Evolutionary conservation across 257 asterid species (phyloP).

Genomic region (Solanum sparsipilum): DNA sequence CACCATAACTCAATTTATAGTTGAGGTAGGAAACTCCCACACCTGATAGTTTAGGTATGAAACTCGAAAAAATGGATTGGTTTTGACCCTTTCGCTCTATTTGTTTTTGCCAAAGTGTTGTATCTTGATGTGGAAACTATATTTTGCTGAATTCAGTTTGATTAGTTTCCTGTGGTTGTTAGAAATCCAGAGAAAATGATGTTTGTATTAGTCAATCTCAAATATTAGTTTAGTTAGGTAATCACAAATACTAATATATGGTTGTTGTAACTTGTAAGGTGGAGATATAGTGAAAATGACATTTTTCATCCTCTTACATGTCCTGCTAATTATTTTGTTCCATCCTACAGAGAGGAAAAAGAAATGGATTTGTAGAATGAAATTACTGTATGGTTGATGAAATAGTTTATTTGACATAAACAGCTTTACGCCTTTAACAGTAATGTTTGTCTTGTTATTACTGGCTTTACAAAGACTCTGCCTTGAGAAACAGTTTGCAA

Average conservation of each 20-base stretch:
- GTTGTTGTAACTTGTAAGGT: not conserved
- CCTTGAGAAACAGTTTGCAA: not conserved
- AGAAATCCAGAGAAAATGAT: not conserved
- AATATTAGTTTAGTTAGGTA: not conserved
- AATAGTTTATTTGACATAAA: not conserved
- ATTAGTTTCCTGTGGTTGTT: not conserved
- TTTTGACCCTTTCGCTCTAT: not conserved
- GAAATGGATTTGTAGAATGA: not conserved
- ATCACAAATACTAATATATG: not conserved
- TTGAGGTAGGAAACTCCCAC: not conserved
- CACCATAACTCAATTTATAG: not conserved
- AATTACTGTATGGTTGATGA: not conserved
- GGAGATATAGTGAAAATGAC: not conserved
- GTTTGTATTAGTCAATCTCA: not conserved
- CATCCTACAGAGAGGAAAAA: not conserved
- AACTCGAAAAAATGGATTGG: not conserved
- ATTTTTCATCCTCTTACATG: not conserved
- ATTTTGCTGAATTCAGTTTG: not conserved
- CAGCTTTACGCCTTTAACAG: not conserved
- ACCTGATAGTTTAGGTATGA: not conserved
- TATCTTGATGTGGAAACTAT: not conserved
- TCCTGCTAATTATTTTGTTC: not conserved
- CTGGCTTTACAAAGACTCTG: not conserved
- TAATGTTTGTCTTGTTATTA: not conserved
- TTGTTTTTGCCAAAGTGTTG: not conserved